A percentile compares a stretch with the other conserved stretches of the same genome.
Conservation (phyloP, 345 rosid species). For the Pelargonium nanum region DNA sequence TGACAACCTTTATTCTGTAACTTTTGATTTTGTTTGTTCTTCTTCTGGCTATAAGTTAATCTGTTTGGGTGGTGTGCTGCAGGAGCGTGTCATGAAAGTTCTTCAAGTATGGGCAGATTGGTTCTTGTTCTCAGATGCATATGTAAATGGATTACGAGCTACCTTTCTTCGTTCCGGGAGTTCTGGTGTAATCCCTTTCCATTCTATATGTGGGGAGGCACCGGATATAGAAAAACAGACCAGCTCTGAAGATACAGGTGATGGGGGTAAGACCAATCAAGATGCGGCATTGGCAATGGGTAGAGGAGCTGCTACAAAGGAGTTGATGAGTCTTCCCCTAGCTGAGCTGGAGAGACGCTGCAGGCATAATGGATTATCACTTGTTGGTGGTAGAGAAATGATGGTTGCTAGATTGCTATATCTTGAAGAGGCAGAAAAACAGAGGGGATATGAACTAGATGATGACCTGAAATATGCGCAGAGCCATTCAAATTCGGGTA, state of each 20-base stretch:
- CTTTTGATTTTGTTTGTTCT: constrained; percentile 6
- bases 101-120: constrained; percentile 98
- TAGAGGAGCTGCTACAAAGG: constrained; percentile 83
- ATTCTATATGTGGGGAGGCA: constrained; percentile 84
- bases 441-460: constrained; percentile 68
- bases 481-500: constrained; percentile 40
- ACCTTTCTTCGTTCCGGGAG: constrained; percentile 82
- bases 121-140: constrained; percentile 99
- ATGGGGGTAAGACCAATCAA: constrained; percentile 44
- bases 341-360: constrained; percentile 95
- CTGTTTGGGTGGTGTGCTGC: constrained; percentile 15
- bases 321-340: constrained; percentile 79
- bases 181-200: constrained; percentile 77
- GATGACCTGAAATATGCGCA: constrained; percentile 56
- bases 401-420: constrained; percentile 91
- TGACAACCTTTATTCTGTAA: constrained; percentile 1
- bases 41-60: constrained; percentile 8
- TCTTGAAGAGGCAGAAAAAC: constrained; percentile 93
- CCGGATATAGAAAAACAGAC: constrained; percentile 67
- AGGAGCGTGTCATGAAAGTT: constrained; percentile 96
- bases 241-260: constrained; percentile 31
- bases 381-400: constrained; percentile 89
- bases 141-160: constrained; percentile 86
- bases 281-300: constrained; percentile 95
- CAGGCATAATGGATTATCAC: constrained; percentile 94